These are phyloP conservation scores for Medakamo hakoo DNA, from an alignment of 139 green algal species.

Conservation along the genomic window DNA sequence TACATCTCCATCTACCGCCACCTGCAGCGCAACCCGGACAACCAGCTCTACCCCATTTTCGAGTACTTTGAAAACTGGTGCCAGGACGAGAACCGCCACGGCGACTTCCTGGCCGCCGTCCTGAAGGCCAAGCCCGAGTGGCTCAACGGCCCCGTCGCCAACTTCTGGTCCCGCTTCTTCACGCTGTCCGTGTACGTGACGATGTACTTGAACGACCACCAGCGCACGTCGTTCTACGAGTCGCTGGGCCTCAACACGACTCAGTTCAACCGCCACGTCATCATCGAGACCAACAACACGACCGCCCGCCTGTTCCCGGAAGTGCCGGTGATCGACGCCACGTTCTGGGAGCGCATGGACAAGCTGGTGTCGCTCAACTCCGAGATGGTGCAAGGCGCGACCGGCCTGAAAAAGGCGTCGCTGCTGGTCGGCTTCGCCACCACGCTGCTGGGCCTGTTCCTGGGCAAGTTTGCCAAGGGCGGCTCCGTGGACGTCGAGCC, in stretches of 20 bases:
- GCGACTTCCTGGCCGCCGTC: constrained; percentile 86
- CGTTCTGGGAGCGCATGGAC: constrained; percentile 43
- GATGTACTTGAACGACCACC: constrained; percentile 99
- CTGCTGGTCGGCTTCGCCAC: not conserved
- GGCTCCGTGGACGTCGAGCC: not conserved
- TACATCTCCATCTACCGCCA: constrained; percentile 93
- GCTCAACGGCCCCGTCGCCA: constrained; percentile 46
- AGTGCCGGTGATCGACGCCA: constrained; percentile 51
- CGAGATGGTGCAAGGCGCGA: not conserved
- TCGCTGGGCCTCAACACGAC: constrained; percentile 85
- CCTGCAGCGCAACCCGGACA: constrained; percentile 88
- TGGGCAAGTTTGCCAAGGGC: not conserved
- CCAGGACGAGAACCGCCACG: constrained; percentile 85
- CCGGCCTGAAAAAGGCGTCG: not conserved
- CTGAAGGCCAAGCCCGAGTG: constrained; percentile 82
- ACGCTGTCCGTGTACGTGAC: constrained; percentile 98
- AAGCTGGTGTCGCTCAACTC: constrained; percentile 5
- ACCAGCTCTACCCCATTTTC: constrained; percentile 98
- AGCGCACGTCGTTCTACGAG: constrained; percentile 81
- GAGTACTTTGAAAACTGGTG: constrained; percentile 99
- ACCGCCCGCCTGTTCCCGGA: constrained; percentile 90
- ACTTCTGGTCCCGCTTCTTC: constrained; percentile 96
- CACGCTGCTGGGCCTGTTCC: not conserved
- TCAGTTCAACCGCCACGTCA: constrained; percentile 96
- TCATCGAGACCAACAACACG: constrained; percentile 98